Evolutionary conservation across 257 asterid genomes (phyloP), one percentile per base, ranked within the genome.

Genomic region (Prunella vulgaris): DNA sequence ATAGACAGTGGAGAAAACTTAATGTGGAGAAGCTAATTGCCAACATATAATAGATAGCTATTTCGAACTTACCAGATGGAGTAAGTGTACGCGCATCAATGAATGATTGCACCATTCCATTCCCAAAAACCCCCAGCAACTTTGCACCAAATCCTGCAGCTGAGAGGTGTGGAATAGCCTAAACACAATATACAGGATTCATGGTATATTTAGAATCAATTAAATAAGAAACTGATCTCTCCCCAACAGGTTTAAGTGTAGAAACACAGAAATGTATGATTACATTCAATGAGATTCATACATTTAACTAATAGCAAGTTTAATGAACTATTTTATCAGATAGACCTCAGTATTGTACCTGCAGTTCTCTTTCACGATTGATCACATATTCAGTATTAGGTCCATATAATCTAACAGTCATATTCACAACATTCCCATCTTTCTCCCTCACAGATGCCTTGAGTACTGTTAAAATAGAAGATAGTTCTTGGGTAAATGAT

Each of bases 41-140:
- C 49, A 42, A 35, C 59, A 32, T 52, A 51, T 44, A 10, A 70
- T 51, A 73, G 30, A 71, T 67, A 33, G 57, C 53, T 52, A 68
- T 24, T 66, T 63, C 72, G 37, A 61, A 70, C 76, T 60, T 80
- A 93, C 98, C 97, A 14, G 84, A 68, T 32, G 98, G 96, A 69
- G 82, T 72, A 74, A 93, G 91, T 25, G 98, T 90, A 17, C 95
- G 92, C 33, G 97, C 98, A 75, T 87, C 70, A 70, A 93, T 88
- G 72, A 93, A 93, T 17, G 98, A 93, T 71, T 93, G 98, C 82
- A 93, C 97, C 98, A 93, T 93, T 70, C 98, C 98, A 80, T 93
- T 93, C 57, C 94, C 94, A 76, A 93, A 93, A 66, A 93, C 89
- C 37, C 96, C 98, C 67, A 93, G 92, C 86, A 93, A 80, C 90